These are phyloP conservation scores for Cadophora gregata DNA, from an alignment of 2,329 filamentous ascomycete genomes.

Conservation along the genomic window DNA sequence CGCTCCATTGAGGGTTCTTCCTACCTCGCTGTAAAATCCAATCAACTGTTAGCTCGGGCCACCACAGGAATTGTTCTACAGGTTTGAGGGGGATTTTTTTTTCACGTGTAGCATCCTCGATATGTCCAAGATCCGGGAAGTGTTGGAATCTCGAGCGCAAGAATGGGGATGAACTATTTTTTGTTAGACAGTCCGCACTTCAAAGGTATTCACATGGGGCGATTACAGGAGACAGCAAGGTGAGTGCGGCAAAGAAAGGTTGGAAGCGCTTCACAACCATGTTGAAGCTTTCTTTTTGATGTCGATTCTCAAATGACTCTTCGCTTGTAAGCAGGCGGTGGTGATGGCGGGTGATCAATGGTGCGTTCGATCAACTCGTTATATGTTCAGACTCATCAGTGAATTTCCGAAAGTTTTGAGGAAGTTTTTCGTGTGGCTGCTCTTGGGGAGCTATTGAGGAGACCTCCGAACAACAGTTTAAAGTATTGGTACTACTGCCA, in stretches of 20 bases:
- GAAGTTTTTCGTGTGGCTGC: neutral
- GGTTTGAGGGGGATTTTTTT: neutral
- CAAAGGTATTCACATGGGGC: neutral
- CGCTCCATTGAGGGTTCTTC: conserved; percentile 30
- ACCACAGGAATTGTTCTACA: neutral
- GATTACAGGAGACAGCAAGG: neutral
- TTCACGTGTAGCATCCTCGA: conserved; percentile 36
- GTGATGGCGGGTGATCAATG: neutral
- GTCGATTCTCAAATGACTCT: neutral
- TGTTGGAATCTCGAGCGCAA: conserved; percentile 14
- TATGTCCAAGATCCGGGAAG: conserved; percentile 38
- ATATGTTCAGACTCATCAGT: neutral
- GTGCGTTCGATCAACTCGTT: neutral
- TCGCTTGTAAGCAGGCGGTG: neutral
- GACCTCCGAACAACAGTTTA: neutral
- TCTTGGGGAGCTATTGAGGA: neutral
- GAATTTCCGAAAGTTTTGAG: neutral
- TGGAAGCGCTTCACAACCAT: neutral
- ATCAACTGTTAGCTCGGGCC: neutral
- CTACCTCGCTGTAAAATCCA: conserved; percentile 28
- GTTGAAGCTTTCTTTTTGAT: neutral
- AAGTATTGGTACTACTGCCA: conserved; percentile 4
- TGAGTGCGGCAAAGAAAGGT: neutral
- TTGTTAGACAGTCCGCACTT: neutral
- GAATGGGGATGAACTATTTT: conserved; percentile 6